These are phyloP conservation scores for Fusarium guadeloupense DNA, from an alignment of 2,329 filamentous ascomycete species.

Conservation along the genomic window DNA sequence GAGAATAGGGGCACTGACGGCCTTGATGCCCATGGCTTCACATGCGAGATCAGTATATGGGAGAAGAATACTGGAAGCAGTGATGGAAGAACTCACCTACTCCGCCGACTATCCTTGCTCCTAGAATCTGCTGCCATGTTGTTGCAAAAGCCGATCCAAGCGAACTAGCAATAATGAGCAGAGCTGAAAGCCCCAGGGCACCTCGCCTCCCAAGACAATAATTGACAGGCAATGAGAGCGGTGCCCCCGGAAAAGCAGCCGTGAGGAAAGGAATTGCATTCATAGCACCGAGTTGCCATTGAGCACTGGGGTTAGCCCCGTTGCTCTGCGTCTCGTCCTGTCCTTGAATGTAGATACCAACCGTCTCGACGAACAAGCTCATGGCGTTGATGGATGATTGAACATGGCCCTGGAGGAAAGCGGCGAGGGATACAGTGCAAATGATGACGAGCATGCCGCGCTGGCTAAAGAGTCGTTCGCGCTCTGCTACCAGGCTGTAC, in stretches of 20 bases:
- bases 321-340: neutral
- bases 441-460: slow-evolving; percentile 33
- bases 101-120: slow-evolving; percentile 39
- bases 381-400: slow-evolving; percentile 54
- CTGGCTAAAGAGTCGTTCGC: slow-evolving; percentile 44
- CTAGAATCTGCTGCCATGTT: slow-evolving; percentile 46
- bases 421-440: slow-evolving; percentile 52
- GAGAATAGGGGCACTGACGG: slow-evolving; percentile 58
- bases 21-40: slow-evolving; percentile 58
- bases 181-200: slow-evolving; percentile 50
- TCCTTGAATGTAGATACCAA: slow-evolving; percentile 13
- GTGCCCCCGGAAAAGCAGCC: slow-evolving; percentile 49
- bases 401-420: slow-evolving; percentile 55
- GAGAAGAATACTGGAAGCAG: neutral
- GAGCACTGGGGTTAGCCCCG: neutral
- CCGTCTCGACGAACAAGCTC: slow-evolving; percentile 42
- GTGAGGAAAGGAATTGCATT: slow-evolving; percentile 52
- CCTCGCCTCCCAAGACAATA: slow-evolving; percentile 51
- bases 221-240: slow-evolving; percentile 51
- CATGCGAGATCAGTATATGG: neutral
- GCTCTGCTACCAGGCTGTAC: slow-evolving; percentile 22
- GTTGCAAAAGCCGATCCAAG: slow-evolving; percentile 47
- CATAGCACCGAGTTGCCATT: slow-evolving; percentile 44
- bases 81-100: slow-evolving; percentile 9
- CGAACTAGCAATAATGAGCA: slow-evolving; percentile 51